Evolutionary conservation across 2,329 filamentous ascomycete genomes (phyloP), one percentile per base, ranked within the genome.

Genomic region (Talaromyces sp.): DNA sequence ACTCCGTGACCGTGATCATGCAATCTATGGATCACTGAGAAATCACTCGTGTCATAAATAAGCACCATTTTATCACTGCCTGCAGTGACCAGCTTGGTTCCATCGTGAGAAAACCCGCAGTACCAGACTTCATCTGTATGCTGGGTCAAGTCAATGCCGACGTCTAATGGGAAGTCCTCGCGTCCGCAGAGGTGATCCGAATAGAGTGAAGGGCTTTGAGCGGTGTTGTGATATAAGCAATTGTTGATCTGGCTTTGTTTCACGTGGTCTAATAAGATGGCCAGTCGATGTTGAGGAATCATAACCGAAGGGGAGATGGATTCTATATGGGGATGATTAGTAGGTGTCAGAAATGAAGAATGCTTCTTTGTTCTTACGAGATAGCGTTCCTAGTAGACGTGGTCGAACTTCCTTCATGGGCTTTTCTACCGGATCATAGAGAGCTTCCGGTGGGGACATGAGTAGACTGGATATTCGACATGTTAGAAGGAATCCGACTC

Each of bases 251-350:
- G 93, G 57, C 82, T 85, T 56, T 87, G 82, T 69, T 97, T 96
- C 33, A 96, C 86, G 60, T 95, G 86, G 52, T 92, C 82, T 47
- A 99, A 77, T 14, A 99, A 78, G 30, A 86, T 82, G 1, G 91
- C 90, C 40, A 99, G 79, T 6, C 94, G 87, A 70, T 94, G 90
- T 67, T 96, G 90, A 1, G 94, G 94, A 49, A 99, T 88, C 92
- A 99, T 97, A 40, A 96, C 90, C 3, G 91, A 94, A 0, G 94
- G 93, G 1, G 94, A 96, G 70, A 99, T 96, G 51, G 86, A 96
- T 78, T 82, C 89, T 93, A 62, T 16, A 54, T 7, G 16, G 7
- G 54, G 69, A 49, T 63, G 10, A 54, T 70, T 53, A 64, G 55
- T 29, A 75, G 49, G 70, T 41, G 43, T 17, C 19, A 14, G 6